phyloP scores from a whole-genome alignment of 2,329 filamentous ascomycete genomes.

The Mycogone perniciosa region DNA sequence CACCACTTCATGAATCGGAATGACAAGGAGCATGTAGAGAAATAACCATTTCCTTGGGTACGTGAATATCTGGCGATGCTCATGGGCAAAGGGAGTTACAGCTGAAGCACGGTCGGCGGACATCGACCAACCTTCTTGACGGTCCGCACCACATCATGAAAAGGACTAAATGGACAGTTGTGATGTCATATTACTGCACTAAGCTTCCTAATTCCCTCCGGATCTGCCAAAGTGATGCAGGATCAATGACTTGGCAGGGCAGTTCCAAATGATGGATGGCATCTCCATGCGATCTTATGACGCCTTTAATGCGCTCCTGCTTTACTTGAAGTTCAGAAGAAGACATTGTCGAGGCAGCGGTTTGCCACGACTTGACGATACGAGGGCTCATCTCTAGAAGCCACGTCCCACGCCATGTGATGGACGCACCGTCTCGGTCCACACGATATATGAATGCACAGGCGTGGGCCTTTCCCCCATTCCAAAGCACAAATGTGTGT shows the following conservation, averaged over 20 bases:
- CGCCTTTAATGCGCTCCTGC: conserved; percentile 2
- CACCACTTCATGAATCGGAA: too few relatives aligned
- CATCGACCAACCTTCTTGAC: neutral
- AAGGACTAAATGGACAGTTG: neutral
- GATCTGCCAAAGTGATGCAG: conserved; percentile 28
- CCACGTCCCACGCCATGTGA: conserved; percentile 30
- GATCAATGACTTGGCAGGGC: conserved; percentile 25
- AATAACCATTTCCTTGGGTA: neutral
- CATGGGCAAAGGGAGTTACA: neutral
- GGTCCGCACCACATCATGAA: neutral
- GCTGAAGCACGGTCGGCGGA: neutral
- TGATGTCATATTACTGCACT: neutral
- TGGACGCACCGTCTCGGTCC: conserved; percentile 15
- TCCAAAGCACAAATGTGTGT: conserved; percentile 28
- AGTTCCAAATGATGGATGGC: conserved; percentile 25
- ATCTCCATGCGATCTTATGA: conserved; percentile 24
- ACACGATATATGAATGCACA: conserved; percentile 27
- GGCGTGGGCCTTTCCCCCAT: conserved; percentile 22
- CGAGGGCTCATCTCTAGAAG: conserved; percentile 20
- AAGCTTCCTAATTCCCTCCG: conserved; percentile 18
- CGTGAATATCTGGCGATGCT: neutral
- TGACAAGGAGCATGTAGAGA: too few relatives aligned
- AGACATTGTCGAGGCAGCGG: conserved; percentile 7
- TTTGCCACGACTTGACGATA: conserved; percentile 19
- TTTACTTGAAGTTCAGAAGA: conserved; percentile 15